Evolutionary conservation across 345 rosid species (phyloP), one percentile per base, ranked within the genome.

Genomic region (Cardamine resedifolia): DNA sequence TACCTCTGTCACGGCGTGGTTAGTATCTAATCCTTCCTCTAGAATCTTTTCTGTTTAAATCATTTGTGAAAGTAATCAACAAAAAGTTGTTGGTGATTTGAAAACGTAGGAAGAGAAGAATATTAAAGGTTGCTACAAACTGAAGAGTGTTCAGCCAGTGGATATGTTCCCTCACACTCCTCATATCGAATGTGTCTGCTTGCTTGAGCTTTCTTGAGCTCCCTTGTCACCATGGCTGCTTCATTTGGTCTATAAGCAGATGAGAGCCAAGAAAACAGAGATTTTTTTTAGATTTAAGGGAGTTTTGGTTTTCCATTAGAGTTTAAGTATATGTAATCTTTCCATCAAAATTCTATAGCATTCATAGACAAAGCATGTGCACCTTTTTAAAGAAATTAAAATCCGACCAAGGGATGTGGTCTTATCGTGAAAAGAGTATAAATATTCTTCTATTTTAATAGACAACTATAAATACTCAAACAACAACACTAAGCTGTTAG

Each of bases 81-180:
- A 73, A 24, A 71, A 67, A 44, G n/a, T n/a, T n/a, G n/a, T 27
- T 47, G 18, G 59, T 66, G 75, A 58, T 76, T 58, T 75, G 1
- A 52, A 50, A 34, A 3, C 65, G 84, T 90, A 94, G 97, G 67
- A 49, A 23, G 96, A 87, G 77, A 70, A 87, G 76, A 83, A 87
- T 4, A 75, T 90, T 57, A 33, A 81, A 52, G 97, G 95, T 45
- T 80, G 91, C 70, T 94, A 94, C 82, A 78, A 79, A 73, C 80
- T 94, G 4, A 85, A 76, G 84, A 88, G 89, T 71, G 64, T 94
- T 38, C 95, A 79, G 66, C 98, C 96, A 6, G 93, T 94, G 44
- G 97, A 94, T 81, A 94, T 91, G 98, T 94, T 94, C 74, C 96
- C 96, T 53, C 97, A 94, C 81, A 90, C 97, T 10, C 96, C 98